Conservation (phyloP, 1,284 basidiomycete genomes). For the Stereum hirsutum region DNA sequence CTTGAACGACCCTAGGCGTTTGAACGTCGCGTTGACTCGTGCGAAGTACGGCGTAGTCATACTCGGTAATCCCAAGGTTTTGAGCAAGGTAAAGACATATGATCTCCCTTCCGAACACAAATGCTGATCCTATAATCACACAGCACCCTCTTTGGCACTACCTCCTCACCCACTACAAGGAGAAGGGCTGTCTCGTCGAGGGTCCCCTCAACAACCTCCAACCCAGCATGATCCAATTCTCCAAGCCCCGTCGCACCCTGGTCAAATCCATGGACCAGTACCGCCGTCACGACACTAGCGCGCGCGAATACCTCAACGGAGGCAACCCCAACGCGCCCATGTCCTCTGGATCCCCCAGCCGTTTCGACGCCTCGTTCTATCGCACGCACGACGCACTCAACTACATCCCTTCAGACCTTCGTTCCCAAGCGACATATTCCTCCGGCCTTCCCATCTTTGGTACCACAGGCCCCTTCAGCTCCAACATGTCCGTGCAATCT, state of each 20-base stretch:
- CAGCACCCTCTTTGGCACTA: constrained; percentile 99
- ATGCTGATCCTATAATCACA: constrained; percentile 11
- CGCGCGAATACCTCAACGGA: constrained; percentile 59
- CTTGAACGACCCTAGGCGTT: constrained; percentile 92
- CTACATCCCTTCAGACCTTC: constrained; percentile 91
- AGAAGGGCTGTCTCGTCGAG: constrained; percentile 90
- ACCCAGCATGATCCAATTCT: constrained; percentile 98
- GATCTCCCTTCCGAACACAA: constrained; percentile 2
- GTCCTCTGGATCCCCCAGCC: constrained; percentile 75
- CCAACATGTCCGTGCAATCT: constrained; percentile 48
- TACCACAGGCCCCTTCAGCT: constrained; percentile 59
- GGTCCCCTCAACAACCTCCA: constrained; percentile 95
- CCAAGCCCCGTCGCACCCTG: constrained; percentile 83
- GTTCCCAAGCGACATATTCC: constrained; percentile 90
- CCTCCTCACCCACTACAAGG: constrained; percentile 97
- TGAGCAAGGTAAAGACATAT: constrained; percentile 78
- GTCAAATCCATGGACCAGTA: constrained; percentile 86
- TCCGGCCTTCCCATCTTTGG: constrained; percentile 84
- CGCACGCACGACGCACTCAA: constrained; percentile 90
- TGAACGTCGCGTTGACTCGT: constrained; percentile 96
- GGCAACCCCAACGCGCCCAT: constrained; percentile 34
- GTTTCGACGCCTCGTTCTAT: constrained; percentile 93
- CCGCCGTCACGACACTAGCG: constrained; percentile 82
- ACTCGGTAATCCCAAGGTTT: constrained; percentile 95
- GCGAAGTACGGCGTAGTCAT: constrained; percentile 99